phyloP scores from a whole-genome alignment of 176 grass and related monocot genomes.

The Oryza nivara region DNA sequence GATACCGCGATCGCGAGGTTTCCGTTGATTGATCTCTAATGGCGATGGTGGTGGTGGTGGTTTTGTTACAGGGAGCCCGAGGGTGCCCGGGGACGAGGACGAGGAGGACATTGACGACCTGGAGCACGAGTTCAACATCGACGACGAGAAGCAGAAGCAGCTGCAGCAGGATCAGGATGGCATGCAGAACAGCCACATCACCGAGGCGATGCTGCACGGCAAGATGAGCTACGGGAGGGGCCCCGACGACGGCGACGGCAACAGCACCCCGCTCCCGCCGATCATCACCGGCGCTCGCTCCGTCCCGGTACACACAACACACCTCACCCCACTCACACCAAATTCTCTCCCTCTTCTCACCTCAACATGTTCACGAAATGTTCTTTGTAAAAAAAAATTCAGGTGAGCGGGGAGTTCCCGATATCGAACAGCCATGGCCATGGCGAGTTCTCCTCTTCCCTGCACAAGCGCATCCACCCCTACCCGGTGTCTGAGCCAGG shows the following conservation, averaged over 20 bases:
- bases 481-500: conserved; percentile 92
- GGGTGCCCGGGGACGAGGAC: conserved; percentile 81
- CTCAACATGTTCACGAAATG: not conserved
- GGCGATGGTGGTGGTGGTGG: not conserved
- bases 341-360: not conserved
- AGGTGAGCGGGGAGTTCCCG: conserved; percentile 90
- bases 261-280: conserved; percentile 69
- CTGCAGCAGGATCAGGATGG: not conserved
- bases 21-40: not conserved
- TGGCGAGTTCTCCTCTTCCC: conserved; percentile 66
- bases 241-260: conserved; percentile 61
- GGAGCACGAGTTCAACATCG: conserved; percentile 95
- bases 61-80: conserved; percentile 62
- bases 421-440: conserved; percentile 56
- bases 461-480: conserved; percentile 96
- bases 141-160: conserved; percentile 61
- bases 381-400: not conserved
- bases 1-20: not conserved
- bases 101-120: conserved; percentile 95
- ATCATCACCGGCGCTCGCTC: conserved; percentile 89
- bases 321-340: not conserved
- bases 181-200: conserved; percentile 68
- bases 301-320: conserved; percentile 58
- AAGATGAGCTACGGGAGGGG: conserved; percentile 94
- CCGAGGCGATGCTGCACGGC: conserved; percentile 91